Evolutionary conservation across 2,329 filamentous ascomycete genomes (phyloP), one percentile per base, ranked within the genome.

Genomic region (Monilinia vaccinii-corymbosi): DNA sequence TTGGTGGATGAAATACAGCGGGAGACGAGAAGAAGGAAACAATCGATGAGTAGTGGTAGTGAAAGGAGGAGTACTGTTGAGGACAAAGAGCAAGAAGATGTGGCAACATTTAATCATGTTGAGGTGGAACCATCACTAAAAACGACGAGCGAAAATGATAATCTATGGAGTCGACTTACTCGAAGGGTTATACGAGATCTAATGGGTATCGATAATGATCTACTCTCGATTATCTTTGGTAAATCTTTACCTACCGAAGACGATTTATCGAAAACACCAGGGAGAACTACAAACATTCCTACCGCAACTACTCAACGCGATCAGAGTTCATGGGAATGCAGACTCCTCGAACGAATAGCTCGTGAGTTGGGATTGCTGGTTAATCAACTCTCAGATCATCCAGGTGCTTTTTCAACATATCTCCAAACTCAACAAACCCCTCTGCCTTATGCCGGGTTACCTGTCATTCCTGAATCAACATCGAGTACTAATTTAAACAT

Each of bases 321-420:
- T 47, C 73, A 79, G 49, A 75, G 77, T 23, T 75, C 76, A 16
- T 95, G 89, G 89, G 87, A 96, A 71, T 77, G 88, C 51, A 85
- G 85, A 60, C 80, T 97, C 23, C 78, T 99, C 2, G 88, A 96
- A 68, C 84, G 87, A 59, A 87, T 99, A 64, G 90, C 94, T 3
- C 85, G 84, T 57, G 94, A 99, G 74, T 82, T 99, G 6, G 93
- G 92, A 11, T 77, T 89, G 36, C 77, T 97, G 16, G 87, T 97
- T 31, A 84, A 90, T 70, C 89, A 92, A 64, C 78, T 97, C 51
- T 89, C 89, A 32, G 88, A 89, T 62, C 88, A 96, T 64, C 91
- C 93, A 0, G 90, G 91, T 1, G 91, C 93, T 1, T 97, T 97
- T 72, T 88, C 86, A 16, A 90, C 89, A 0, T 96, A 95, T 71